Base-by-base conservation (phyloP, 2,329 filamentous ascomycete species). In the Magnaporthiopsis poae region DNA sequence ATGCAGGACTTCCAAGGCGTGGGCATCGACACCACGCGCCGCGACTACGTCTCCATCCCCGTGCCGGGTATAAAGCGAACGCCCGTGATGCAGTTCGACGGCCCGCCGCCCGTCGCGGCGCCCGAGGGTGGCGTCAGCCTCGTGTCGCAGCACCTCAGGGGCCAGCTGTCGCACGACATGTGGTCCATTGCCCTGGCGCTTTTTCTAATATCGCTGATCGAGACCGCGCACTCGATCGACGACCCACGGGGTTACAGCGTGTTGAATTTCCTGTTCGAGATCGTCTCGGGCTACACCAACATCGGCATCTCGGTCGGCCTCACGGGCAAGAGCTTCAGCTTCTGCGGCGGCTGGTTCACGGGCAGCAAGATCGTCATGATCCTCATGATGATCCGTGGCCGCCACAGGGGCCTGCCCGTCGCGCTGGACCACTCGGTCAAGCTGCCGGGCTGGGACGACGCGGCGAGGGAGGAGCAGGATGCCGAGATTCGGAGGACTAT, bases 81-180 rank as follows among this genome's bases (percentile, higher is more conserved):
- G 25, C 27, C 29, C 15, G 46, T 61, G 69, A 18, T 66, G 65
- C 5, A 68, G 60, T 61, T 69, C 61, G 27, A 31, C 39, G n/a
- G 62, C 59, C 21, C 67, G 66, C 21, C 62, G 35, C 35, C 62
- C 4, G n/a, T 27, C 35, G 62, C 62, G 8, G 62, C 68, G 62
- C 27, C 65, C 60, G 69, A 69, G 52, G 71, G 70, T n/a, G 65
- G 68, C 25, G 66, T 68, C 31, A 70, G 68, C 60, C 68, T 69
- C 5, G 67, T 69, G 12, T 68, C 65, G 52, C 80, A 84, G 68
- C 86, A 89, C 72, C 77, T 89, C 29, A 82, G 85, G n/a, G 82
- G 82, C 7, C 87, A 90, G 73, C 80, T 90, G 1, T 84, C 85
- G 36, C 86, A 89, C 73, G 88, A 90, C 71, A 77, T 90, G 21